phyloP scores from a whole-genome alignment of 1,284 basidiomycete genomes.

The Marasmius tenuissimus region DNA sequence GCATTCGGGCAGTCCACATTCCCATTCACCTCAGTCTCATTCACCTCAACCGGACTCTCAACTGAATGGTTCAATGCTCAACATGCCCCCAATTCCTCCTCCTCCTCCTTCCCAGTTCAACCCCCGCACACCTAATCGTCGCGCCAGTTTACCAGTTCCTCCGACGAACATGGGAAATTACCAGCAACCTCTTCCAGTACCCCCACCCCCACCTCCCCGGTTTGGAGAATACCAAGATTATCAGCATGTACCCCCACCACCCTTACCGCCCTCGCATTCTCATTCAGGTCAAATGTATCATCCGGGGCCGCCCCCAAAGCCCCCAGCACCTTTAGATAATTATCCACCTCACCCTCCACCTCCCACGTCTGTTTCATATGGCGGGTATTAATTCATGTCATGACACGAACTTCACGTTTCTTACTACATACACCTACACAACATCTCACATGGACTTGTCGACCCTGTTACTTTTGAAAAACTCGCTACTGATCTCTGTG shows the following conservation, averaged over 20 bases:
- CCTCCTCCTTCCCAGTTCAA: slow-evolving; percentile 22
- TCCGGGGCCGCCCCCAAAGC: slow-evolving; percentile 17
- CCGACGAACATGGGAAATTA: slow-evolving; percentile 22
- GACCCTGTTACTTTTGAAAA: too few species aligned
- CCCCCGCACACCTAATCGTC: slow-evolving; percentile 24
- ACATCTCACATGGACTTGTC: too few species aligned
- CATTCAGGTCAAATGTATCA: slow-evolving; percentile 16
- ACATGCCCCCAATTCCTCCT: slow-evolving; percentile 15
- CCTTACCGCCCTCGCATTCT: slow-evolving; percentile 27
- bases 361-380: slow-evolving; percentile 7
- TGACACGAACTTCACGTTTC: background rate
- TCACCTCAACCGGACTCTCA: slow-evolving; percentile 4
- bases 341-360: slow-evolving; percentile 18
- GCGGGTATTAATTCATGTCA: background rate
- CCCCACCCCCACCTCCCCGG: slow-evolving; percentile 26
- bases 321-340: slow-evolving; percentile 4
- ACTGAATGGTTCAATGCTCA: slow-evolving; percentile 1
- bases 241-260: slow-evolving; percentile 15
- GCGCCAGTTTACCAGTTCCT: slow-evolving; percentile 39
- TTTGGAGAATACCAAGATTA: background rate
- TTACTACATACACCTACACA: too few species aligned
- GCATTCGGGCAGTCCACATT: slow-evolving; percentile 19
- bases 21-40: slow-evolving; percentile 19
- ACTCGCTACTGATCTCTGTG: background rate
- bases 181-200: slow-evolving; percentile 27